Evolutionary conservation across 2,329 filamentous ascomycete genomes (phyloP).

Genomic region (Diaporthe eres): DNA sequence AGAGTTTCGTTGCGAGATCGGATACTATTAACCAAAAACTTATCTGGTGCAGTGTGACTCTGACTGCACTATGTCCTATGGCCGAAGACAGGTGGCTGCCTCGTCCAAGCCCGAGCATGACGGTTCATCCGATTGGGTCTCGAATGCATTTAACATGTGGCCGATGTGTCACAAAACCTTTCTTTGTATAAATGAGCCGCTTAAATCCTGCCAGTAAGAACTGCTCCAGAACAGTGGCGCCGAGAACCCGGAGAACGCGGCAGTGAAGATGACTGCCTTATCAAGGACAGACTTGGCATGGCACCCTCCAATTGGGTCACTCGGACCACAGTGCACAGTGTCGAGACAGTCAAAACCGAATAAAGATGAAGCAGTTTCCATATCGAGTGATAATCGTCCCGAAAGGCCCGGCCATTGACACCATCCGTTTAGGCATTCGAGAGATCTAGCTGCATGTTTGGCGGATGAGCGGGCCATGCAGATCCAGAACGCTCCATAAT

Average conservation of each 20-base stretch:
- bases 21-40: neutral
- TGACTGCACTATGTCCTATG: neutral
- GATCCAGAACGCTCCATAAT: neutral
- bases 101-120: neutral
- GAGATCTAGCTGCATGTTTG: neutral
- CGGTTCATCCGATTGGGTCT: neutral
- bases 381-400: neutral
- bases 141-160: neutral
- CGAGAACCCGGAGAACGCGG: neutral
- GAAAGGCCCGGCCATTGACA: neutral
- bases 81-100: neutral
- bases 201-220: neutral
- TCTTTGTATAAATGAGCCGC: neutral
- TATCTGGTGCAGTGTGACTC: neutral
- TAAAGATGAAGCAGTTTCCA: neutral
- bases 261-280: constrained; percentile 2
- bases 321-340: neutral
- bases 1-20: neutral
- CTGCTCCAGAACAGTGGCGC: neutral
- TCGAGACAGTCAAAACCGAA: neutral
- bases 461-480: neutral
- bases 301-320: neutral
- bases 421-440: neutral
- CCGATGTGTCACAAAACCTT: neutral
- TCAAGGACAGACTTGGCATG: neutral